Conservation (phyloP, 352 stramenopile genomes). For the Aphanomyces invadans region DNA sequence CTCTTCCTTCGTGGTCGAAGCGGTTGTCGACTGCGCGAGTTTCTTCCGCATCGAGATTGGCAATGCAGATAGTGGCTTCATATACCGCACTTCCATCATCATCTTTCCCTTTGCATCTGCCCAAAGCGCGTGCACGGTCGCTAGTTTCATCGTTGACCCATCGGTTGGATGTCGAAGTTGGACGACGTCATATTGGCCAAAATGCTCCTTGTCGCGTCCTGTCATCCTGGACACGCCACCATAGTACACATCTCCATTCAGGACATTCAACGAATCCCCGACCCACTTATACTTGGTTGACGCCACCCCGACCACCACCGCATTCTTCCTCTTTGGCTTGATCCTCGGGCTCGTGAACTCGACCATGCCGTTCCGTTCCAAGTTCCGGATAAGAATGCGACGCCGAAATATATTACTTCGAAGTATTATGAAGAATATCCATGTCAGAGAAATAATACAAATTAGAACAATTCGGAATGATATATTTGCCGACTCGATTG, state of each 20-base stretch:
- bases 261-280: background rate
- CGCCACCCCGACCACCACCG: background rate
- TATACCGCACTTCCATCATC: constrained; percentile 22
- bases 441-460: no score
- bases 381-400: no score
- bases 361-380: no score
- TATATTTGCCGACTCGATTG: no score
- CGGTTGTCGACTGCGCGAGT: background rate
- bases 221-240: background rate
- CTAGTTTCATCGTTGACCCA: background rate
- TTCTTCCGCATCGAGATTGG: constrained; percentile 12
- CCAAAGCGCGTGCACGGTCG: constrained; percentile 13
- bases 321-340: background rate
- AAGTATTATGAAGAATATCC: background rate
- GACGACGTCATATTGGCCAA: constrained; percentile 13
- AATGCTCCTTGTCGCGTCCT: background rate
- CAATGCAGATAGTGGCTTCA: background rate
- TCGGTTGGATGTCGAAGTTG: background rate
- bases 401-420: background rate
- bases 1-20: background rate
- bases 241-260: constrained; percentile 21
- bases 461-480: no score
- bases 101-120: background rate
- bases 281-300: background rate
- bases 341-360: no score